Conservation (phyloP, 768 basidiomycete genomes). For the Leccinum obscurum region DNA sequence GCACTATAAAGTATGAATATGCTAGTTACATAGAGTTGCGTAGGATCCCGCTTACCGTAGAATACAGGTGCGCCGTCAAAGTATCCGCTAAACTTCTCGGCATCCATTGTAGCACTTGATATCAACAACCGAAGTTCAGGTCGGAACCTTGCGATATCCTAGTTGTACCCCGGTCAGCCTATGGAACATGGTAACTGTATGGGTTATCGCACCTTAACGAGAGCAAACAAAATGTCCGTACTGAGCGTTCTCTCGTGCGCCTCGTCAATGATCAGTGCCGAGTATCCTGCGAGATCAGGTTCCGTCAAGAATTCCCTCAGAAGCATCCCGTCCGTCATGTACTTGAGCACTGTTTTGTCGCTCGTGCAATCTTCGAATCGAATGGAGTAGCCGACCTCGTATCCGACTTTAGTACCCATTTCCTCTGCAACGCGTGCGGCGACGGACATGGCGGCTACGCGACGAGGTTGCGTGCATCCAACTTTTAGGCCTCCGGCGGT, state of each 20-base stretch:
- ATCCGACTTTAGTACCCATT: constrained; percentile 95
- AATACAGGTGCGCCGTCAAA: constrained; percentile 97
- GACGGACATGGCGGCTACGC: constrained; percentile 99
- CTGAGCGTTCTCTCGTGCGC: constrained; percentile 97
- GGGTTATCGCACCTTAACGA: constrained; percentile 83
- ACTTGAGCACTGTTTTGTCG: constrained; percentile 98
- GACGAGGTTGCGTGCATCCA: constrained; percentile 92
- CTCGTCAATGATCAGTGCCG: constrained; percentile 96
- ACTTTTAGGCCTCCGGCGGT: constrained; percentile 85
- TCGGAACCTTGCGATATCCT: constrained; percentile 97
- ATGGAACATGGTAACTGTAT: constrained; percentile 7
- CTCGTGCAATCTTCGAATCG: constrained; percentile 99
- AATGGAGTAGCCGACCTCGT: constrained; percentile 99
- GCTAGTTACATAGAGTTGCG: not conserved
- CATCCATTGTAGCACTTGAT: constrained; percentile 96
- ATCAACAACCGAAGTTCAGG: constrained; percentile 93
- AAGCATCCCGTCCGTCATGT: constrained; percentile 99
- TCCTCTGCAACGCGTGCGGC: constrained; percentile 99
- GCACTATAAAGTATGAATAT: constrained; percentile 53
- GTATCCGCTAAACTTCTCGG: constrained; percentile 96
- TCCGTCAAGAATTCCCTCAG: constrained; percentile 96
- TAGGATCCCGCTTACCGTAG: constrained; percentile 56
- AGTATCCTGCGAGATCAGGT: constrained; percentile 93
- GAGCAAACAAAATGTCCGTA: constrained; percentile 97
- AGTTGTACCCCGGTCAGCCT: constrained; percentile 24